Percentiles rank a stretch among this genome's conserved stretches.
Evolutionary conservation across 768 basidiomycete genomes (phyloP).

Genomic region (Glaciozyma martinii): DNA sequence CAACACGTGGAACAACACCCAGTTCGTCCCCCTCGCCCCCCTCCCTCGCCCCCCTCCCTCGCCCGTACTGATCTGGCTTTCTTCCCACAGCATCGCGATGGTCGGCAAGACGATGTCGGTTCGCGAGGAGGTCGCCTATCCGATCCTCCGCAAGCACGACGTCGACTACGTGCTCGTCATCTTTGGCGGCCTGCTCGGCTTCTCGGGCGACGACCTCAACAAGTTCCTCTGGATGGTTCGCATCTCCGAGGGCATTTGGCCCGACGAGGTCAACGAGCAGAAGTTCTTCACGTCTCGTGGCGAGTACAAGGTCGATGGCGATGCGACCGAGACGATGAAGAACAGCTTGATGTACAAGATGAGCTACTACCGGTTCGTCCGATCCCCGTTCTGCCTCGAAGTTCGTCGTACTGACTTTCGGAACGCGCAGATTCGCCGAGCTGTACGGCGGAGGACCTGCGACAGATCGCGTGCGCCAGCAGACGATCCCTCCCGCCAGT

Average conservation of each 20-base stretch:
- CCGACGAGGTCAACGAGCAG: conserved; percentile 90
- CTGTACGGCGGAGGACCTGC: conserved; percentile 69
- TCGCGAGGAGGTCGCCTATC: conserved; percentile 88
- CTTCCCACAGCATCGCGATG: conserved; percentile 62
- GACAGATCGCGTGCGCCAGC: conserved; percentile 79
- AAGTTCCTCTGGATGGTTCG: conserved; percentile 68
- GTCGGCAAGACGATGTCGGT: conserved; percentile 98
- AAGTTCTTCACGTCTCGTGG: conserved; percentile 87
- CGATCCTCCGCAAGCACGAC: conserved; percentile 92
- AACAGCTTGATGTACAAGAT: conserved; percentile 99
- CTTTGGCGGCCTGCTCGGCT: conserved; percentile 91
- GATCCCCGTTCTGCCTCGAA: neutral
- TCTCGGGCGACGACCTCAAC: conserved; percentile 98
- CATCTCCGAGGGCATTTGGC: conserved; percentile 43
- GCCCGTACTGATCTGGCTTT: neutral
- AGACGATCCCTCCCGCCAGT: conserved; percentile 63
- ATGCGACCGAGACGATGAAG: conserved; percentile 77
- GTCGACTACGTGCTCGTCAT: conserved; percentile 96
- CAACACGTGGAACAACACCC: conserved; percentile 99
- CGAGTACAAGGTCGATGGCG: conserved; percentile 85
- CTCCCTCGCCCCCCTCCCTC: neutral
- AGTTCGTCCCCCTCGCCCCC: conserved; percentile 38
- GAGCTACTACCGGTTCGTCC: conserved; percentile 76
- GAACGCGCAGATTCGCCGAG: conserved; percentile 63
- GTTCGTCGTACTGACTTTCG: neutral